phyloP scores from a whole-genome alignment of 2,329 filamentous ascomycete genomes.

The Cercospora zeina region DNA sequence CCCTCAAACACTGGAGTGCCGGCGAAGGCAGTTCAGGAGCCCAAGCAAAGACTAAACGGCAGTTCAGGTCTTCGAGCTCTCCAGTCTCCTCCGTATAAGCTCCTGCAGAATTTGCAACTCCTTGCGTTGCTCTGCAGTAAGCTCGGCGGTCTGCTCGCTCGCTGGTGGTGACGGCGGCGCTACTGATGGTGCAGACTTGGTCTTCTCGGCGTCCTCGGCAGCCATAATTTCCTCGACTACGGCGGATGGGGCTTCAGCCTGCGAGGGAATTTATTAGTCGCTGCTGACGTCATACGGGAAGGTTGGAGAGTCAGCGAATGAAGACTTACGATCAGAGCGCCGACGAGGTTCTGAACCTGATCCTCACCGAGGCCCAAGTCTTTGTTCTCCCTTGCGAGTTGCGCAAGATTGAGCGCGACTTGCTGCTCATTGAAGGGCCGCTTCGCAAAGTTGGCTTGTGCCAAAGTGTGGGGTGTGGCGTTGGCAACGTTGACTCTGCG shows the following conservation, averaged over 20 bases:
- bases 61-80: constrained; percentile 34
- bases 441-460: constrained; percentile 45
- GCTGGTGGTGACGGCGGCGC: constrained; percentile 35
- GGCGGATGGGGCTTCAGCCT: constrained; percentile 48
- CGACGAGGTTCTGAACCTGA: constrained; percentile 54
- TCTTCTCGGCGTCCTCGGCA: constrained; percentile 33
- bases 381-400: constrained; percentile 55
- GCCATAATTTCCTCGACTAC: constrained; percentile 45
- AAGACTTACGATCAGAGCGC: constrained; percentile 63
- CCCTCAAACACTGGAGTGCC: not conserved
- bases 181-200: constrained; percentile 28
- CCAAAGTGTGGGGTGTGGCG: constrained; percentile 27
- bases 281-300: constrained; percentile 30
- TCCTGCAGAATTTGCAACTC: constrained; percentile 41
- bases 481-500: constrained; percentile 16
- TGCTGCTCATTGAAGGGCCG: constrained; percentile 64
- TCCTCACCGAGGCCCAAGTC: constrained; percentile 52
- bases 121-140: constrained; percentile 40
- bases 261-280: constrained; percentile 32
- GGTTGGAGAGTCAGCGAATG: constrained; percentile 25
- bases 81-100: constrained; percentile 40
- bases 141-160: constrained; percentile 39
- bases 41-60: not conserved
- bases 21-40: not conserved
- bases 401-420: constrained; percentile 63